Base-by-base conservation (phyloP, 805 yeast genomes). In the Myxozyma monticola region DNA sequence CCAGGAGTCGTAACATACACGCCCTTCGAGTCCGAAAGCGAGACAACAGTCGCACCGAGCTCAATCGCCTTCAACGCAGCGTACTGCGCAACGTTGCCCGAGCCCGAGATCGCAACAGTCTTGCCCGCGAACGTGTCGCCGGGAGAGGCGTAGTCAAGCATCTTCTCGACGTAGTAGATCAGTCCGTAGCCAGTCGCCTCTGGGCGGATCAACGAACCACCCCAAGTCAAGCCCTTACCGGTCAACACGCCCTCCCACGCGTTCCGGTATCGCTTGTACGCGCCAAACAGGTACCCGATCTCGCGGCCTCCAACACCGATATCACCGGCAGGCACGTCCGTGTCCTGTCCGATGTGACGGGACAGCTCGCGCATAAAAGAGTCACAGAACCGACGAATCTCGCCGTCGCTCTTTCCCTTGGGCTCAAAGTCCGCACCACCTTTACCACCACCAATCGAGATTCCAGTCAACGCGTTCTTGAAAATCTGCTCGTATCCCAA, bases 301-400 rank as follows among this genome's bases (percentile, higher is more conserved):
- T 88, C 96, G 73, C 95, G 82, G 65, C 96, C 98, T 76, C 96
- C 96, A 60, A 88, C 95, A 79, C 96, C 96, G 71, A 91, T 91
- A 75, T 91, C 99, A 74, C 99, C 99, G 62, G 99, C 99, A 69
- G 99, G 99, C 48, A 93, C 97, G 76, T 91, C 99, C 54, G 96
- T 88, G 74, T 87, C 91, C 69, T 85, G 89, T 58, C 98, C 99
- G 75, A 91, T 91, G 82, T 90, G 90, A 73, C 96, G 85, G 61
- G 90, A 83, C 66, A 91, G 82, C 76, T 91, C 96, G 72, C 88
- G 79, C 96, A 91, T 91, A 80, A 91, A 91, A 45, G 96, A 79
- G 66, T 80, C 81, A 78, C 97, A 91, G 83, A 91, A 91, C 74
- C 96, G 84, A 79, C 99, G 85, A 76, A 91, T 91, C 78, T 91